A percentile compares a stretch with the other conserved stretches of the same genome.
Evolutionary conservation across 495 filamentous ascomycete species (phyloP).

Genomic region (Chaetomium cochliodes): DNA sequence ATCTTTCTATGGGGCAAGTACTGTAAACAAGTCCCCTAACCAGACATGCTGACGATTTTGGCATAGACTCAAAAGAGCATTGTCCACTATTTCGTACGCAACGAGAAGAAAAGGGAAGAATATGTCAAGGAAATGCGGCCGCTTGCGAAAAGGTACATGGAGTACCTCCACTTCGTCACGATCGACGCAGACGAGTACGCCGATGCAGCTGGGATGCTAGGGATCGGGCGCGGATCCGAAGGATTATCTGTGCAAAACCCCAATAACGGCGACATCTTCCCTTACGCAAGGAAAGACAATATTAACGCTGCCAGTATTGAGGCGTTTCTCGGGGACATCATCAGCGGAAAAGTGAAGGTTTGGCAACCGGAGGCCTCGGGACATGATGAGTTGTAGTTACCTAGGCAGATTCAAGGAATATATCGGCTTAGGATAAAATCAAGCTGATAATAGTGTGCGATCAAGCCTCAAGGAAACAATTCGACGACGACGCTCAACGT

Average conservation of each 20-base stretch:
- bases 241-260: constrained; percentile 47
- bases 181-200: constrained; percentile 49
- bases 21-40: background rate
- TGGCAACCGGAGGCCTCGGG: constrained; percentile 27
- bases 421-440: too few species aligned
- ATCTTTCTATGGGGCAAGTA: background rate
- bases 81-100: constrained; percentile 45
- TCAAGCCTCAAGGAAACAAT: background rate
- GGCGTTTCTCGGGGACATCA: constrained; percentile 46
- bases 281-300: constrained; percentile 32
- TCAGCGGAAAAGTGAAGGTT: constrained; percentile 42
- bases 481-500: background rate
- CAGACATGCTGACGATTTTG: constrained; percentile 21
- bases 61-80: constrained; percentile 46
- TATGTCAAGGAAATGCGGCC: constrained; percentile 40
- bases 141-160: constrained; percentile 49
- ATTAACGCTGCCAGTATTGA: constrained; percentile 41
- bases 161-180: constrained; percentile 49
- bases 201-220: constrained; percentile 44
- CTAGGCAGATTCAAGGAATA: too few species aligned
- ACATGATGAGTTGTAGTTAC: constrained; percentile 45
- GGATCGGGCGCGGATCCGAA: constrained; percentile 26
- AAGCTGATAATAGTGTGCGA: too few species aligned
- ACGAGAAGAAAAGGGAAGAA: constrained; percentile 27
- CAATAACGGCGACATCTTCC: constrained; percentile 44